Percentiles rank a stretch among this genome's conserved stretches.
Evolutionary conservation across 164 flowering plant genomes (phyloP).

Genomic region (Stephania yunnanensis): DNA sequence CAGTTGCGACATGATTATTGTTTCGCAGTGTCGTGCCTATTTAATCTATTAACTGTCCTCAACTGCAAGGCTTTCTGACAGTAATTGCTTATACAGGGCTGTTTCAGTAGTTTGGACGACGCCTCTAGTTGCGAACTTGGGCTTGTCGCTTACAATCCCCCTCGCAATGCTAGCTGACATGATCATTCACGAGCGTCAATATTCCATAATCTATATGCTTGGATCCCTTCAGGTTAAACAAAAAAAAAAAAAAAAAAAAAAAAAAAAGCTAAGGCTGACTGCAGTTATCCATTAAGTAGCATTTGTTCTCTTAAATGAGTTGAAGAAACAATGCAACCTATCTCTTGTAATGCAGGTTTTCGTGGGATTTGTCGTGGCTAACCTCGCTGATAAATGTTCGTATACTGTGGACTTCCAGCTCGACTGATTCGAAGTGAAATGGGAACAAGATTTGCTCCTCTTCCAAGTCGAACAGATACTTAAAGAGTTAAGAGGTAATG

Average conservation of each 20-base stretch:
- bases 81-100: constrained; percentile 35
- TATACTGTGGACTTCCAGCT: constrained; percentile 9
- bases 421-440: background rate
- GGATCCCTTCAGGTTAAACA: constrained; percentile 53
- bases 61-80: background rate
- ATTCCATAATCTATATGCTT: constrained; percentile 48
- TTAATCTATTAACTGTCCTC: background rate
- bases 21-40: background rate
- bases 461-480: background rate
- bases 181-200: constrained; percentile 57
- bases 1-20: background rate
- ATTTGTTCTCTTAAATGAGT: background rate
- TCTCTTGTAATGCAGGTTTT: constrained; percentile 39
- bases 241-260: constrained; percentile 6
- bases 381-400: constrained; percentile 38
- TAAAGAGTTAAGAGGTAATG: background rate
- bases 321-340: background rate
- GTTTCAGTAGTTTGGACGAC: constrained; percentile 70
- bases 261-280: background rate
- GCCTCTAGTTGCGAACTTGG: constrained; percentile 60
- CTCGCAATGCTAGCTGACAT: constrained; percentile 73
- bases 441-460: background rate
- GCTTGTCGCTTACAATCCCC: constrained; percentile 66
- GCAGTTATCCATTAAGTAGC: background rate
- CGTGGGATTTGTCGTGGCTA: constrained; percentile 60